These are phyloP conservation scores for Rhytidiadelphus loreus DNA, from an alignment of 225 moss, liverwort and hornwort species.

Conservation along the genomic window DNA sequence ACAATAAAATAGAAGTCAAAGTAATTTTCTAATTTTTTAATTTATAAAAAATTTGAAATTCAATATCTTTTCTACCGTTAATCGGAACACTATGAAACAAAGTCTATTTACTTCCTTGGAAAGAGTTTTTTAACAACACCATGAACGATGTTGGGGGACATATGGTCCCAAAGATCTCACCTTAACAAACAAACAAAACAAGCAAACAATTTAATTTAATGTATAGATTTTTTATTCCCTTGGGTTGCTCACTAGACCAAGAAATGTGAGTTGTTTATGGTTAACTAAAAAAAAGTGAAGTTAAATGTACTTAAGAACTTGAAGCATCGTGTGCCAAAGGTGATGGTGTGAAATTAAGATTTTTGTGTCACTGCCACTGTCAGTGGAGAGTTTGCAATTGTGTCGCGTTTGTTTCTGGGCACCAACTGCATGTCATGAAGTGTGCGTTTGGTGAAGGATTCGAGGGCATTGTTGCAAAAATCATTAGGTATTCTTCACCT, in stretches of 20 bases:
- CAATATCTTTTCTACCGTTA: too few species aligned
- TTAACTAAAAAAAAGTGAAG: not conserved
- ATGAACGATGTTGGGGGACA: too few species aligned
- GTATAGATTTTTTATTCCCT: not conserved
- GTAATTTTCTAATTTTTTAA: too few species aligned
- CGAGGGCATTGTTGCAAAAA: conserved; percentile 56
- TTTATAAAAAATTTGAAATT: too few species aligned
- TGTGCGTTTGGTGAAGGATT: conserved; percentile 60
- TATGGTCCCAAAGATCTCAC: too few species aligned
- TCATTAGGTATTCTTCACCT: not conserved
- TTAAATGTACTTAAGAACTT: not conserved
- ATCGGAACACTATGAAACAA: too few species aligned
- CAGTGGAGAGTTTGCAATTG: conserved; percentile 41
- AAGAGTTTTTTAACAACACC: too few species aligned
- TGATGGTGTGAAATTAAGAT: not conserved
- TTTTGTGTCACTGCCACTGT: not conserved
- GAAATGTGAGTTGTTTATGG: not conserved
- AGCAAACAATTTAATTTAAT: too few species aligned
- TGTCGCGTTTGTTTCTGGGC: conserved; percentile 30
- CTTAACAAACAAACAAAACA: too few species aligned
- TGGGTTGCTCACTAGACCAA: fast-evolving
- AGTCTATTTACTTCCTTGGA: too few species aligned
- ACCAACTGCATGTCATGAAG: conserved; percentile 63
- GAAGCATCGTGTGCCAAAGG: too few species aligned
- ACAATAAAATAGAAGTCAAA: too few species aligned